phyloP scores from a whole-genome alignment of 2,329 filamentous ascomycete species.

The Cytospora schulzeri region DNA sequence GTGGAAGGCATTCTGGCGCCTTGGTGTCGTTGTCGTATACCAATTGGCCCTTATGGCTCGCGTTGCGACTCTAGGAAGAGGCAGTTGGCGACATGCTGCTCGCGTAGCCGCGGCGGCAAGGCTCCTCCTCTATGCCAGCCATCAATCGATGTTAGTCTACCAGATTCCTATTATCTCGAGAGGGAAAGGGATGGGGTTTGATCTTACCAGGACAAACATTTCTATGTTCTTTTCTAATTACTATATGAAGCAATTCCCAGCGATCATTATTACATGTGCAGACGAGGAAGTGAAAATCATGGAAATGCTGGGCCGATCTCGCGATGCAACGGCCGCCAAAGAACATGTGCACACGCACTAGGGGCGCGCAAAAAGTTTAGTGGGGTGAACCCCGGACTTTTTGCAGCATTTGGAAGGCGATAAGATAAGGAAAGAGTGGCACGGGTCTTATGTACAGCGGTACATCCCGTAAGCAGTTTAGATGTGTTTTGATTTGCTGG shows the following conservation, averaged over 20 bases:
- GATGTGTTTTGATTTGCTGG: not conserved
- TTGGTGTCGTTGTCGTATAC: conserved; percentile 32
- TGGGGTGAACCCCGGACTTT: not conserved
- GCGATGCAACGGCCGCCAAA: not conserved
- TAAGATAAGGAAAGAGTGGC: not conserved
- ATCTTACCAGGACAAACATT: conserved; percentile 28
- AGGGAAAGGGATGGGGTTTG: not conserved
- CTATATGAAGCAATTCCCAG: conserved; percentile 11
- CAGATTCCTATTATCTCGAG: no score
- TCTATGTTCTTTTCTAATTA: no score
- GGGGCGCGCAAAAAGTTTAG: not conserved
- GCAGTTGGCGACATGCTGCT: conserved; percentile 28
- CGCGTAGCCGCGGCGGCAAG: conserved; percentile 35
- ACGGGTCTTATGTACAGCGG: no score
- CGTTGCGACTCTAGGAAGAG: conserved; percentile 18
- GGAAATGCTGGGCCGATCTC: not conserved
- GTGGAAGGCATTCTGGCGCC: conserved; percentile 59
- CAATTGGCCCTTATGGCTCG: conserved; percentile 8
- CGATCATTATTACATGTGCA: conserved; percentile 8
- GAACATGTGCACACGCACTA: not conserved
- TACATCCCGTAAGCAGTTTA: not conserved
- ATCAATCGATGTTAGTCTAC: not conserved
- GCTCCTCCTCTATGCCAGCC: conserved; percentile 33
- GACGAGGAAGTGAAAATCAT: not conserved
- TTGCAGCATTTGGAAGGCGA: not conserved